Evolutionary conservation across 345 rosid species (phyloP).

Genomic region (Nasturtium officinale): DNA sequence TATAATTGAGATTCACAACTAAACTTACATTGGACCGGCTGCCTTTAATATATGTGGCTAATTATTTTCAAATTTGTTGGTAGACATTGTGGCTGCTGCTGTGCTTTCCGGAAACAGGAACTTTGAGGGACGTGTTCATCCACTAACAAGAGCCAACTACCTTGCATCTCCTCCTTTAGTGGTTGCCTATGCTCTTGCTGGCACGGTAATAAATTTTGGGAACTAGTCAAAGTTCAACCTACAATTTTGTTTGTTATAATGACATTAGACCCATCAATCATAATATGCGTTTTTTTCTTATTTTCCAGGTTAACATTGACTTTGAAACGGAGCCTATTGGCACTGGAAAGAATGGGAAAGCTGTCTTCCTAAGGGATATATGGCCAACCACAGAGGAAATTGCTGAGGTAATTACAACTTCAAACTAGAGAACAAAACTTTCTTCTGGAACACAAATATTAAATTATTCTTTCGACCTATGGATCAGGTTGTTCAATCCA

Average conservation of each 20-base stretch:
- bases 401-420: slow-evolving; percentile 62
- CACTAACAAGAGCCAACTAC: slow-evolving; percentile 97
- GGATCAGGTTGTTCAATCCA: slow-evolving; percentile 77
- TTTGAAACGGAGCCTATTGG: slow-evolving; percentile 95
- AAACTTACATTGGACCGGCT: neutral
- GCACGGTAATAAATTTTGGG: slow-evolving; percentile 59
- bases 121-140: slow-evolving; percentile 98
- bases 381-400: slow-evolving; percentile 95
- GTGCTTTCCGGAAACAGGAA: slow-evolving; percentile 97
- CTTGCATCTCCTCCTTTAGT: slow-evolving; percentile 99
- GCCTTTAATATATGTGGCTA: neutral
- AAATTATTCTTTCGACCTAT: neutral
- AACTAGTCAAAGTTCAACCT: neutral
- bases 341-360: slow-evolving; percentile 78
- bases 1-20: slow-evolving; percentile 38
- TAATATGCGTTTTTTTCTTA: neutral
- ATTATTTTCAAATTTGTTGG: neutral
- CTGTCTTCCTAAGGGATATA: slow-evolving; percentile 79
- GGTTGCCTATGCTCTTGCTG: slow-evolving; percentile 99
- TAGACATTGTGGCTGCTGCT: slow-evolving; percentile 90
- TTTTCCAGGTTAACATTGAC: slow-evolving; percentile 85
- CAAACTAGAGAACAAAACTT: neutral
- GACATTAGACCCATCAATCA: neutral
- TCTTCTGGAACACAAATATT: neutral
- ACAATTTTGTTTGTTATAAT: neutral